These are phyloP conservation scores for Ophiostoma ulmi DNA, from an alignment of 2,329 filamentous ascomycete genomes.

Conservation along the genomic window DNA sequence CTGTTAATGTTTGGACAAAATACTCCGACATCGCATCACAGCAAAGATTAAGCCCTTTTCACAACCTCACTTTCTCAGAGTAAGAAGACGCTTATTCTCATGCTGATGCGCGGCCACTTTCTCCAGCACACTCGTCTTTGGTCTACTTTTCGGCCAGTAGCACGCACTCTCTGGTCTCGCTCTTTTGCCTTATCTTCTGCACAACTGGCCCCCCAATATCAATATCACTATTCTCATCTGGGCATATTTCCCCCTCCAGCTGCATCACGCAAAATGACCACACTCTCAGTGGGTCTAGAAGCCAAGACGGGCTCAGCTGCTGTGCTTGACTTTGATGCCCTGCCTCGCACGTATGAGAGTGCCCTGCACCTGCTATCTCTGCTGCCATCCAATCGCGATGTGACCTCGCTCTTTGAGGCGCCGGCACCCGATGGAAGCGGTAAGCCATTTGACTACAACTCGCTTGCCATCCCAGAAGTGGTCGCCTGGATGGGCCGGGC, in stretches of 20 bases:
- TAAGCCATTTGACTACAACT: conserved; percentile 54
- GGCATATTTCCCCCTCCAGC: neutral
- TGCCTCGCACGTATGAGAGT: conserved; percentile 50
- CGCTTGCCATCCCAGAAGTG: conserved; percentile 75
- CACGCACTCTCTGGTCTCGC: neutral
- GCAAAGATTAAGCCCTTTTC: neutral
- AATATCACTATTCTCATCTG: neutral
- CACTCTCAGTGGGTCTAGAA: conserved; percentile 13
- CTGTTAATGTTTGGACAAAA: neutral
- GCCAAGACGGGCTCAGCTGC: conserved; percentile 19
- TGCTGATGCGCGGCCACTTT: neutral
- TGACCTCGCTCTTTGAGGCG: conserved; percentile 48
- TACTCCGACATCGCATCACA: conserved; percentile 2
- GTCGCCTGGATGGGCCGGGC: conserved; percentile 68
- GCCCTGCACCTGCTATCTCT: conserved; percentile 70
- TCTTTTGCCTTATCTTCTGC: neutral
- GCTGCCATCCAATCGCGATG: conserved; percentile 72
- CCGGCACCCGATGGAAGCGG: conserved; percentile 28
- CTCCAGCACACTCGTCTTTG: neutral
- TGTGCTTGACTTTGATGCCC: conserved; percentile 26
- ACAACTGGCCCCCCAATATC: neutral
- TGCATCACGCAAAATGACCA: neutral
- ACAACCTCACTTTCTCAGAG: neutral
- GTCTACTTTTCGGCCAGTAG: neutral
- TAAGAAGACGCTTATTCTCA: neutral